Evolutionary conservation across 805 yeast genomes (phyloP).

Genomic region (Saccharomycopsis lassenensis): DNA sequence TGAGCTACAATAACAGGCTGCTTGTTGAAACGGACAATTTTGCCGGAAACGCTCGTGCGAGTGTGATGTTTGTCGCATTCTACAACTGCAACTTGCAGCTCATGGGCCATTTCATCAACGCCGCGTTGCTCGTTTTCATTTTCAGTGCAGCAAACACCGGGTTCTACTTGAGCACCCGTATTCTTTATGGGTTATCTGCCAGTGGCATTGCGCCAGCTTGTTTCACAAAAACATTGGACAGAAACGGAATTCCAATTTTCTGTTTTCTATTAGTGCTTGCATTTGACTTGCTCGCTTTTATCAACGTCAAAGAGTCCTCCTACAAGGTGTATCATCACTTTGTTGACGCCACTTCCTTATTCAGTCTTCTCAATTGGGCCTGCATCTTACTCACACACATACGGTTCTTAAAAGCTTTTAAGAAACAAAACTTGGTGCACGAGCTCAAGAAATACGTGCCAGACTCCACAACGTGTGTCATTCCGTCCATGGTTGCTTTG

Average conservation of each 20-base stretch:
- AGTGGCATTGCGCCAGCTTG: constrained; percentile 36
- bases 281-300: constrained; percentile 32
- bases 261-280: constrained; percentile 29
- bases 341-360: constrained; percentile 30
- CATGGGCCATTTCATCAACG: constrained; percentile 15
- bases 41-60: constrained; percentile 18
- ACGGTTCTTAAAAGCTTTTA: constrained; percentile 34
- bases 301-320: constrained; percentile 30
- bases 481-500: constrained; percentile 53
- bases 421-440: constrained; percentile 33
- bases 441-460: constrained; percentile 44
- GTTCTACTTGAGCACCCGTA: constrained; percentile 35
- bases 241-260: constrained; percentile 35
- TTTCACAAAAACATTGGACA: constrained; percentile 31
- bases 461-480: constrained; percentile 59
- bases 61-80: constrained; percentile 13
- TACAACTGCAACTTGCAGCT: constrained; percentile 10
- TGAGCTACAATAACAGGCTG: constrained; percentile 43
- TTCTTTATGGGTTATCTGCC: constrained; percentile 33
- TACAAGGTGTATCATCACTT: constrained; percentile 31
- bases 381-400: constrained; percentile 35
- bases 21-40: constrained; percentile 37
- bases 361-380: constrained; percentile 31
- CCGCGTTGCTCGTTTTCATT: constrained; percentile 11
- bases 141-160: constrained; percentile 25